These are phyloP conservation scores for Candida pini DNA, from an alignment of 805 yeast species.

Conservation along the genomic window DNA sequence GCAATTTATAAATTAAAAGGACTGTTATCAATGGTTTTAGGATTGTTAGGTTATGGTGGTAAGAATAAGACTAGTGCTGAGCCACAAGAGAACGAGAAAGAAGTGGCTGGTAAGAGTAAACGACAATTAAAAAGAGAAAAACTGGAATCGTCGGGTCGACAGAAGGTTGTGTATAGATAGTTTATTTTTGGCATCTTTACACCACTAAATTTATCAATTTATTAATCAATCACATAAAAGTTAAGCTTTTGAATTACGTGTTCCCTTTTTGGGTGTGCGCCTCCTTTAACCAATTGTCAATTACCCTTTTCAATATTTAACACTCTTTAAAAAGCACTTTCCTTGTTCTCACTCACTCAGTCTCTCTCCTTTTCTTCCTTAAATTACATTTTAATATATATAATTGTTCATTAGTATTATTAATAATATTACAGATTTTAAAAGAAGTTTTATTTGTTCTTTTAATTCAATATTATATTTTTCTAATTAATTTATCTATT, in stretches of 20 bases:
- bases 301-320: neutral
- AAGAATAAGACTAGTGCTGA: constrained; percentile 3
- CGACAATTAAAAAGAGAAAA: constrained; percentile 35
- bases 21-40: constrained; percentile 26
- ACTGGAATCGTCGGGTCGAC: constrained; percentile 30
- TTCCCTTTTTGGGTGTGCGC: neutral
- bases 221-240: neutral
- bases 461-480: constrained; percentile 1
- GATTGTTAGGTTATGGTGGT: constrained; percentile 8
- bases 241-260: neutral
- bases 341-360: too few relatives aligned
- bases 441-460: too few relatives aligned
- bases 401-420: too few relatives aligned
- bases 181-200: neutral
- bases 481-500: constrained; percentile 7
- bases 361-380: too few relatives aligned
- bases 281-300: neutral
- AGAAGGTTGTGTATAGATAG: constrained; percentile 12
- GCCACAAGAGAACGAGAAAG: constrained; percentile 4
- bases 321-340: too few relatives aligned
- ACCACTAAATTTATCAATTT: neutral
- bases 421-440: too few relatives aligned
- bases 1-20: constrained; percentile 43
- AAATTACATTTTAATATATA: too few relatives aligned
- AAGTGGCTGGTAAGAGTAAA: constrained; percentile 25